A percentile compares a stretch with the other conserved stretches of the same genome.
phyloP scores from a whole-genome alignment of 176 grass and related monocot genomes.

The Themeda triandra region DNA sequence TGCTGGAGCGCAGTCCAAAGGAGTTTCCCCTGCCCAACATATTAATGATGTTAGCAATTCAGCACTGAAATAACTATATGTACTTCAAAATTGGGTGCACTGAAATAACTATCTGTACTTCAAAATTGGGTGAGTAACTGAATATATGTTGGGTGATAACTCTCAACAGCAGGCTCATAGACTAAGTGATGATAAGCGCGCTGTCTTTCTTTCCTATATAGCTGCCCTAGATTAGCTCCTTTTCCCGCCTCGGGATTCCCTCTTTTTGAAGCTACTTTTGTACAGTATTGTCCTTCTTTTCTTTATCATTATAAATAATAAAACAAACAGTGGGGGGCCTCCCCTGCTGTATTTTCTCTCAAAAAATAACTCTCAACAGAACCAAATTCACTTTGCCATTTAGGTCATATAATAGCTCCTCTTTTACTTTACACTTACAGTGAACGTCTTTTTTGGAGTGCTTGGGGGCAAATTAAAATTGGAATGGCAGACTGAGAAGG shows the following conservation, averaged over 20 bases:
- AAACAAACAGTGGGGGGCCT: no score
- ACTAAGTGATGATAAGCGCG: no score
- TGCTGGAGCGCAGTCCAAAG: conserved; percentile 90
- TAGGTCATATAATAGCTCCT: not conserved
- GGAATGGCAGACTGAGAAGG: not conserved
- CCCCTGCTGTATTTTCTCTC: no score
- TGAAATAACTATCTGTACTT: not conserved
- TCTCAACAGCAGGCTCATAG: no score
- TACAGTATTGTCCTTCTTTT: no score
- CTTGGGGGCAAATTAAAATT: not conserved
- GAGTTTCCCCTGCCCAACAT: conserved; percentile 78
- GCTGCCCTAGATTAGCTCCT: no score
- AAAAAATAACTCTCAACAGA: not conserved
- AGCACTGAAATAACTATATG: not conserved
- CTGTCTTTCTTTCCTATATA: no score
- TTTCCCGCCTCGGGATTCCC: no score
- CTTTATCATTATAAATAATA: no score
- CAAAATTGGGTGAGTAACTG: not conserved
- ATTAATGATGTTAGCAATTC: not conserved
- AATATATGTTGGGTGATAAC: not conserved
- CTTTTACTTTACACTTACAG: not conserved
- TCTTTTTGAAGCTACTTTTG: no score
- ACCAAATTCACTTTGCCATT: not conserved
- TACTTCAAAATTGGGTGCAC: not conserved
- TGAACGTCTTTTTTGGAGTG: not conserved